Evolutionary conservation across 1,284 basidiomycete genomes (phyloP).

Genomic region (Pseudozyma thailandica): DNA sequence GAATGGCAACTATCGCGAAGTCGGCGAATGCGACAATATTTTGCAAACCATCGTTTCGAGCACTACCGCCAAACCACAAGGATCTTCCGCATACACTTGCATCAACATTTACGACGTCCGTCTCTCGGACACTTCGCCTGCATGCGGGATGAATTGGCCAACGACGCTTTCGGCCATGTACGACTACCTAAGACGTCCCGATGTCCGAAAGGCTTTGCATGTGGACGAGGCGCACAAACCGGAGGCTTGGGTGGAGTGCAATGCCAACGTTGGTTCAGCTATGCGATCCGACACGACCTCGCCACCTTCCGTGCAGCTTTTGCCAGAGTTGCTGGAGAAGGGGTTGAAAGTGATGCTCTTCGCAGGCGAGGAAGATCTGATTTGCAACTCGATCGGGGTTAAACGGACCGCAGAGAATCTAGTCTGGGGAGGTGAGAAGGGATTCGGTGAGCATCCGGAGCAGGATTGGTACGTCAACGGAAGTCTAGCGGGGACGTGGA

Average conservation of each 20-base stretch:
- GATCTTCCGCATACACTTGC: conserved; percentile 73
- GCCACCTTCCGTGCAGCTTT: conserved; percentile 78
- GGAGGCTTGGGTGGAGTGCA: conserved; percentile 90
- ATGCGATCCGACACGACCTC: conserved; percentile 72
- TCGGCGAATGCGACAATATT: conserved; percentile 77
- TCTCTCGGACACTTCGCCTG: conserved; percentile 82
- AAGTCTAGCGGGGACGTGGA: conserved; percentile 87
- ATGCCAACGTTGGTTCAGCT: conserved; percentile 75
- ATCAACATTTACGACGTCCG: conserved; percentile 96
- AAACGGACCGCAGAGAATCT: conserved; percentile 85
- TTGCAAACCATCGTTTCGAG: conserved; percentile 75
- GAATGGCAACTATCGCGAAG: conserved; percentile 73
- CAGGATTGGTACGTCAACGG: conserved; percentile 81
- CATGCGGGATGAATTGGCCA: conserved; percentile 98
- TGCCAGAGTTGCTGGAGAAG: conserved; percentile 81
- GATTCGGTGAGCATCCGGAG: conserved; percentile 68
- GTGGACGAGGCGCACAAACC: conserved; percentile 76
- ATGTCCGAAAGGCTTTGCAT: conserved; percentile 85
- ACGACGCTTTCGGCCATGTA: conserved; percentile 83
- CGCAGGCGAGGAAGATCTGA: conserved; percentile 92
- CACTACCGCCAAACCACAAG: conserved; percentile 68
- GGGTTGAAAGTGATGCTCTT: conserved; percentile 86
- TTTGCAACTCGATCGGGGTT: conserved; percentile 90
- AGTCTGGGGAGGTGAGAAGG: conserved; percentile 85
- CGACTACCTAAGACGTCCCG: conserved; percentile 81